Base-by-base conservation (phyloP, 2,329 filamentous ascomycete genomes). In the Pestalotiopsis sp. region DNA sequence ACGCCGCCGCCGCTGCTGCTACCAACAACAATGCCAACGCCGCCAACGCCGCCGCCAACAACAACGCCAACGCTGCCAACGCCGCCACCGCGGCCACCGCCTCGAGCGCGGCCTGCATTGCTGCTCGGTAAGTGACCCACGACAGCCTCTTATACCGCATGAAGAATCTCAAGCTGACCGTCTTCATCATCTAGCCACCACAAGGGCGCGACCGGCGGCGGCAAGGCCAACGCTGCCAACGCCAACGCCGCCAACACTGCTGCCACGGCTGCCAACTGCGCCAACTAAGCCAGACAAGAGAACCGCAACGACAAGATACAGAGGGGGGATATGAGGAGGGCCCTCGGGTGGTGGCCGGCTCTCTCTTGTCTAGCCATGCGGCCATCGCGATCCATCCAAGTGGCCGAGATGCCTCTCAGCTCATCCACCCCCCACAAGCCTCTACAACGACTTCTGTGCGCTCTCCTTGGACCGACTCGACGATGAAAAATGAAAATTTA, bases 71-170 rank as follows among this genome's bases (percentile, higher is more conserved):
- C 27, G 60, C 27, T 13, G 59, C 60, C 31, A 41, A 23, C 31
- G 60, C 27, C 38, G 31, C 41, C 39, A 58, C n/a, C 7, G 59
- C 59, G 4, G 59, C 59, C 12, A 20, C 59, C 12, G 59, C 59
- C n/a, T n/a, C 64, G n/a, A 52, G n/a, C 27, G 52, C 64, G 4
- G 55, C 31, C 60, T 59, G 52, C 39, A 39, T 60, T 14, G 25
- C 52, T 66, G 64, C 64, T 49, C 31, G 63, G 63, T 65, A 65
- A 20, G 63, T 39, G 20, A n/a, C 1, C 4, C 17, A 49, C 61
- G 17, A n/a, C 38, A 9, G 17, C 25, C 12, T 62, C 31, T 27
- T 27, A 27, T 20, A 64, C 4, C 27, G 6, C 6, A 20, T 11
- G 59, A 62, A 36, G 27, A 25, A 31, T n/a, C 23, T 4, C 6